Base-by-base conservation (phyloP, 2,329 filamentous ascomycete genomes). In the Metarhizium humberi region DNA sequence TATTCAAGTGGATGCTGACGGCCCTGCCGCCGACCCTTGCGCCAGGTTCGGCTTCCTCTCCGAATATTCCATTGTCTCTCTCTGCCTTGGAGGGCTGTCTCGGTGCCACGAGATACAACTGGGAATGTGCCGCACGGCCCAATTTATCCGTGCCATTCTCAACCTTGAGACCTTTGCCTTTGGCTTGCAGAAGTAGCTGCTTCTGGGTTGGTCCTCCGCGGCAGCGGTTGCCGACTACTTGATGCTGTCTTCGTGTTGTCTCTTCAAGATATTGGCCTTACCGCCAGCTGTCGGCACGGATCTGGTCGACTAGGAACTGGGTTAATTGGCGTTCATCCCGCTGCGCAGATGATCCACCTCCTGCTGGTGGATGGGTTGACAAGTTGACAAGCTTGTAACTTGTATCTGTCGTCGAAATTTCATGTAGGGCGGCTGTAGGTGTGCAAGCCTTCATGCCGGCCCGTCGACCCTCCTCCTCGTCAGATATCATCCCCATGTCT, bases 31-130 rank as follows among this genome's bases (percentile, higher is more conserved):
- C 50, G 45, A 42, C 55, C 52, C 36, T 57, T 52, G 47, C 51
- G 55, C 51, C 48, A 38, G 36, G 36, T 50, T 57, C 55, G 55
- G 55, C 49, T 53, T 51, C 55, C 43, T 50, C 52, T 34, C 55
- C 55, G 53, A 53, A 43, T 16, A 42, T 11, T 34, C 50, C 36
- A 18, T 30, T 48, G 34, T 47, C 18, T 30, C 30, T 48, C 18
- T 30, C 30, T 48, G 46, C 49, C 51, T 48, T 48, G 38, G 47
- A 25, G 20, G 47, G 40, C 48, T 56, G 34, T 53, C 46, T 52
- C 32, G 30, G 47, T 34, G 51, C 51, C 51, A 43, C 43, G 36
- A 47, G 38, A 42, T 53, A 29, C 25, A 25, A 25, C 46, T 36
- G 50, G 30, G 10, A 40, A 45, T 25, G 25, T 38, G 30, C 45